Evolutionary conservation across 2,329 filamentous ascomycete genomes (phyloP).

Genomic region (Fusarium torulosum): DNA sequence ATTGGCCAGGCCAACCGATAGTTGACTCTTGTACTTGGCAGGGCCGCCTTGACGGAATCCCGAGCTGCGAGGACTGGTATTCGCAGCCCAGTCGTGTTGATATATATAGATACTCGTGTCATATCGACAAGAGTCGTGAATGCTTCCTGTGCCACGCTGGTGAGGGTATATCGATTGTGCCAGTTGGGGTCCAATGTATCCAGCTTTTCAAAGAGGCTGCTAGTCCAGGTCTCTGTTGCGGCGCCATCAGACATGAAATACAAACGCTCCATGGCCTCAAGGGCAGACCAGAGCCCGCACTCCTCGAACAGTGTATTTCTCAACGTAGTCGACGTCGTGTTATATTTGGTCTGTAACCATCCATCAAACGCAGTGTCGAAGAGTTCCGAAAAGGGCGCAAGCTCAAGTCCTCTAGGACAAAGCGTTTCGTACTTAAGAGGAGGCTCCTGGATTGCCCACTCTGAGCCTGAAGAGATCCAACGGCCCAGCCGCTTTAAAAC

Average conservation of each 20-base stretch:
- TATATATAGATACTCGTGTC: constrained; percentile 72
- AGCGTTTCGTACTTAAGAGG: constrained; percentile 69
- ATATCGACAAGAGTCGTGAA: constrained; percentile 71
- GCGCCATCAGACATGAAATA: constrained; percentile 84
- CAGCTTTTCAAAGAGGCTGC: constrained; percentile 79
- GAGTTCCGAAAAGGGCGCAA: constrained; percentile 79
- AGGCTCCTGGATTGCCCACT: constrained; percentile 54
- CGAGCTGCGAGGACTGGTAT: constrained; percentile 61
- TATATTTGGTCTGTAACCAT: constrained; percentile 84
- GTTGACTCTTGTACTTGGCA: constrained; percentile 73
- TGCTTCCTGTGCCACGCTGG: constrained; percentile 79
- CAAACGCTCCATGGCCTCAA: constrained; percentile 76
- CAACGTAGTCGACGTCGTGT: constrained; percentile 75
- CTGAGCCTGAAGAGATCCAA: constrained; percentile 55
- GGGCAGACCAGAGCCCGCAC: constrained; percentile 73
- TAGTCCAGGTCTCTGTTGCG: constrained; percentile 73
- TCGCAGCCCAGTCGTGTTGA: constrained; percentile 57
- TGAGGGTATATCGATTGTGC: constrained; percentile 86
- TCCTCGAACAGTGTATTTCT: constrained; percentile 74
- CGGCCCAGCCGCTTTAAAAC: constrained; percentile 80
- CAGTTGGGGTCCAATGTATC: constrained; percentile 72
- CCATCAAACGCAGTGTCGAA: constrained; percentile 77
- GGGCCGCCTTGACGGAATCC: constrained; percentile 66
- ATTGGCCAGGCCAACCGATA: constrained; percentile 77
- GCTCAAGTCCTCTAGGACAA: constrained; percentile 59